Percentiles rank a stretch among this genome's conserved stretches.
Evolutionary conservation across 192 early-diverging fungal species (phyloP).

Genomic region (Blastocladiella britannica): DNA sequence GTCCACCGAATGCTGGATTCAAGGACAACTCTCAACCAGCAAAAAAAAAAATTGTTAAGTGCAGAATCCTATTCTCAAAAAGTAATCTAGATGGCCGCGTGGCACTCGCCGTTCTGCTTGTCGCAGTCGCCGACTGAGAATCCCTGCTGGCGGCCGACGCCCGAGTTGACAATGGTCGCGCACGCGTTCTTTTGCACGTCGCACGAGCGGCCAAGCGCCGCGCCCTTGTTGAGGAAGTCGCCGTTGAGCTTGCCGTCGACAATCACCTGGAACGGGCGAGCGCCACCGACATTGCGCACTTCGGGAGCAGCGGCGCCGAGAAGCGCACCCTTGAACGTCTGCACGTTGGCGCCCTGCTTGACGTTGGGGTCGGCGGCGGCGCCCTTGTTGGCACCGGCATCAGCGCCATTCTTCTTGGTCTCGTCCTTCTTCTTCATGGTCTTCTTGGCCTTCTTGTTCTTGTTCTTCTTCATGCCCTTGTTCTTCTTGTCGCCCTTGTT

Average conservation of each 20-base stretch:
- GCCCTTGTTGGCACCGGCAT: no score
- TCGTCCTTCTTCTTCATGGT: no score
- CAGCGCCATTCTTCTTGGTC: no score
- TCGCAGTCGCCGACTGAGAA: background rate
- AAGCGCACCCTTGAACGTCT: background rate
- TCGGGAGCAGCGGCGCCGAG: background rate
- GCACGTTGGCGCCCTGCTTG: background rate
- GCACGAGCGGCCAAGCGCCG: background rate
- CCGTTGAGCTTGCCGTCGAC: background rate
- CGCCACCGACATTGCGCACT: background rate
- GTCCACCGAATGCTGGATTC: no score
- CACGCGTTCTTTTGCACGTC: background rate
- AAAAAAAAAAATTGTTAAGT: no score
- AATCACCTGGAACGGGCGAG: background rate
- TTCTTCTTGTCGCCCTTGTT: no score
- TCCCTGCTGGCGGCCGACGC: no score
- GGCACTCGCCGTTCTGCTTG: constrained; percentile 1
- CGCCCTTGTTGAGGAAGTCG: background rate
- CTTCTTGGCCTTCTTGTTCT: no score
- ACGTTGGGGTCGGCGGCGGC: background rate
- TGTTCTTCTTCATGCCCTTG: no score
- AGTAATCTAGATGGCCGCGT: background rate
- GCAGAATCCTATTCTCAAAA: no score
- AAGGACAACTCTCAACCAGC: no score
- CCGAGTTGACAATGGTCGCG: background rate